These are phyloP conservation scores for Tetracladium setigerum DNA, from an alignment of 495 filamentous ascomycete species.

Conservation along the genomic window DNA sequence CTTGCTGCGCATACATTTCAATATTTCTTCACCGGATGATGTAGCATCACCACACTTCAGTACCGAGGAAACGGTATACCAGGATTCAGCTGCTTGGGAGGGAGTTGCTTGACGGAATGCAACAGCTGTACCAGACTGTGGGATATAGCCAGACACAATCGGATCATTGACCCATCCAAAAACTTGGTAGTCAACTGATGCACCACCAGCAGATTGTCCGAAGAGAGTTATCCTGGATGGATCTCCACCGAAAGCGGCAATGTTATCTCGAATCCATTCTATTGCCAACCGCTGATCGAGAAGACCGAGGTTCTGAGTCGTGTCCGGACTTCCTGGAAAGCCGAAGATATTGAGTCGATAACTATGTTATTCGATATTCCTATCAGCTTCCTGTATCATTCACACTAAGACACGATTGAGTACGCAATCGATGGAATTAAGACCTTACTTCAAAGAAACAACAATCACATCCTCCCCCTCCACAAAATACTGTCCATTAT, in stretches of 20 bases:
- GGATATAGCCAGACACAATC: conserved; percentile 39
- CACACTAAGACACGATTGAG: conserved; percentile 44
- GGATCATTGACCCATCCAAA: conserved; percentile 41
- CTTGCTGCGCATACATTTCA: conserved; percentile 38
- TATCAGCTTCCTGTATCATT: conserved; percentile 46
- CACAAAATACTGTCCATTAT: conserved; percentile 35
- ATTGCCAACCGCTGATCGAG: conserved; percentile 54
- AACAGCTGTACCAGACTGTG: conserved; percentile 44
- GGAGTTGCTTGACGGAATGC: conserved; percentile 31
- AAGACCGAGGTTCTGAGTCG: conserved; percentile 21
- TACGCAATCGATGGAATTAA: too few relatives aligned
- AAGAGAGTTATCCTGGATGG: conserved; percentile 30
- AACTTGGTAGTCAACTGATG: conserved; percentile 43
- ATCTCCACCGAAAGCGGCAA: conserved; percentile 43
- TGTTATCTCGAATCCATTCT: conserved; percentile 53
- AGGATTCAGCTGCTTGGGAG: conserved; percentile 23
- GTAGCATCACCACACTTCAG: conserved; percentile 35
- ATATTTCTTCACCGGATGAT: conserved; percentile 27
- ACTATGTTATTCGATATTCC: conserved; percentile 41
- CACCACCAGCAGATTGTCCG: conserved; percentile 41
- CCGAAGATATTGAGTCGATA: conserved; percentile 54
- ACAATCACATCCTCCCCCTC: conserved; percentile 46
- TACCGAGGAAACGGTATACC: conserved; percentile 30
- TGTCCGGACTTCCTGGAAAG: conserved; percentile 6
- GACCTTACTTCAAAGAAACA: conserved; percentile 43